These are phyloP conservation scores for Cantharellus anzutake DNA, from an alignment of 768 basidiomycete genomes.

Conservation along the genomic window DNA sequence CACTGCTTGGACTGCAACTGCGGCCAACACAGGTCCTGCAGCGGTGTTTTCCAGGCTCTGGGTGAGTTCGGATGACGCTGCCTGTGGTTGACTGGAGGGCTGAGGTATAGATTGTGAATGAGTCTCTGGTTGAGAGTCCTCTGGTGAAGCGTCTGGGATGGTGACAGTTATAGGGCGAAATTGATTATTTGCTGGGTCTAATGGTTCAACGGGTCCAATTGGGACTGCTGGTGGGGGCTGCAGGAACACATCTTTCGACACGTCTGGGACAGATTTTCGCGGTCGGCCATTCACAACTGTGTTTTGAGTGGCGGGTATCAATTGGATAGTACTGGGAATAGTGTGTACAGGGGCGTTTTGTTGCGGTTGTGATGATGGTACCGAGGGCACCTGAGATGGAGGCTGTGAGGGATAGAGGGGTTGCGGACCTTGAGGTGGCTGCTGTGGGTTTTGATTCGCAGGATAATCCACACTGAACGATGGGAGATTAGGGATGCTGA, in stretches of 20 bases:
- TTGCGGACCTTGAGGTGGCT: background rate
- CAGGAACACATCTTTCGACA: constrained; percentile 38
- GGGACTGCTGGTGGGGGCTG: constrained; percentile 18
- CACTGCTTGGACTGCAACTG: background rate
- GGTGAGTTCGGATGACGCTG: background rate
- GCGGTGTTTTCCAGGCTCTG: background rate
- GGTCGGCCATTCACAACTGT: constrained; percentile 40
- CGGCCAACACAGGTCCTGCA: background rate
- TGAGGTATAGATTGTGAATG: background rate
- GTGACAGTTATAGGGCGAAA: background rate
- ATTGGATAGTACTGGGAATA: constrained; percentile 21
- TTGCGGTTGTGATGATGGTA: constrained; percentile 3
- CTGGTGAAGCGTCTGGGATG: background rate
- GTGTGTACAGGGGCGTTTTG: constrained; percentile 53
- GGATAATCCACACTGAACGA: background rate
- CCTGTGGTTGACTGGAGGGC: background rate
- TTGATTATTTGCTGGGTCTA: background rate
- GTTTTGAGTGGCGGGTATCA: background rate
- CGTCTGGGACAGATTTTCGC: constrained; percentile 60
- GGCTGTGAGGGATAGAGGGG: no score
- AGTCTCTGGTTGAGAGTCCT: constrained; percentile 21
- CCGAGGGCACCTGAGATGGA: constrained; percentile 30
- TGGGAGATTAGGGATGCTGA: background rate
- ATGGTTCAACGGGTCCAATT: background rate
- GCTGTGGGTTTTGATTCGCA: constrained; percentile 3